Evolutionary conservation across 2,329 filamentous ascomycete species (phyloP).

Genomic region (Xylariales sp.): DNA sequence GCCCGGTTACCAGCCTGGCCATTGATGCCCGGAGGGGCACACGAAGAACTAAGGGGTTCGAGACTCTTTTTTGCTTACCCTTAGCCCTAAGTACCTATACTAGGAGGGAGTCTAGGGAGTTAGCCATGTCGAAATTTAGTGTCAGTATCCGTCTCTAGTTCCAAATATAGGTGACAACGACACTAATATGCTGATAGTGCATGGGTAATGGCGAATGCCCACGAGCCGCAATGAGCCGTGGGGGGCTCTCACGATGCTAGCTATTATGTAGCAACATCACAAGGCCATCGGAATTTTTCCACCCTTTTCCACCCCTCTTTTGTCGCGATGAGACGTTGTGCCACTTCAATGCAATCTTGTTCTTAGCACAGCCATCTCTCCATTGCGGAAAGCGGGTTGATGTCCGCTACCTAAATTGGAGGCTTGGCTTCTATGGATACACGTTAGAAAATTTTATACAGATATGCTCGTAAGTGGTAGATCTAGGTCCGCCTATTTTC

Average conservation of each 20-base stretch:
- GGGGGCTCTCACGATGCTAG: neutral
- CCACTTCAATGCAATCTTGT: constrained; percentile 12
- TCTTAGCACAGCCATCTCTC: constrained; percentile 8
- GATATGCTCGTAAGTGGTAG: neutral
- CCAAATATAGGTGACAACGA: constrained; percentile 27
- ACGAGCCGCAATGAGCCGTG: constrained; percentile 11
- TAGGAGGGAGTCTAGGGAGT: neutral
- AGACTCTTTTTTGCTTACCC: constrained; percentile 4
- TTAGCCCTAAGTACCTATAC: neutral
- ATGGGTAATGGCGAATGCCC: neutral
- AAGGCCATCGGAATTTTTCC: neutral
- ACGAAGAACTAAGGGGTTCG: constrained; percentile 8
- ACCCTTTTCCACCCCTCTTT: constrained; percentile 4
- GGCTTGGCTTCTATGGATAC: neutral
- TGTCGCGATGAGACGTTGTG: constrained; percentile 10
- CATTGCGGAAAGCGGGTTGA: constrained; percentile 11
- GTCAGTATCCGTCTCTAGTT: constrained; percentile 11
- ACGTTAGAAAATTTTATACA: neutral
- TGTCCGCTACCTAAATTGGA: neutral
- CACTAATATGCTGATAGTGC: constrained; percentile 10
- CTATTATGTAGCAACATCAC: constrained; percentile 7
- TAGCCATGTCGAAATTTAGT: neutral
- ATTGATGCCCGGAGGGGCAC: constrained; percentile 21
- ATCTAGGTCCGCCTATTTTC: neutral
- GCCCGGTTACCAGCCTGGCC: neutral